Base-by-base conservation (phyloP, 768 basidiomycete genomes). In the Pisolithus sp. region DNA sequence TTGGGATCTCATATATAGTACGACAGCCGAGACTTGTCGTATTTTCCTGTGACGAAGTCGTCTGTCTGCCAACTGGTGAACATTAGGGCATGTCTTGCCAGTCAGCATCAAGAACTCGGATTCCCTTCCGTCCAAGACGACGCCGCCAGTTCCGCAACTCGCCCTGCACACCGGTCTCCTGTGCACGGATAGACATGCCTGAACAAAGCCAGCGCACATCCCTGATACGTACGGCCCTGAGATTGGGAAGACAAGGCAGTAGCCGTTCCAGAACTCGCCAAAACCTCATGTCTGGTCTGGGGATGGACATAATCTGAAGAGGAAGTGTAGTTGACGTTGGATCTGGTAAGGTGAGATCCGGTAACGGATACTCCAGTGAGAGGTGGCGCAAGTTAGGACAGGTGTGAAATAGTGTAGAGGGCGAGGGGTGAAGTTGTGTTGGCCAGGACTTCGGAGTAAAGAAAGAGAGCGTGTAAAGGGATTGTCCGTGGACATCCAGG, bases 81-180 rank as follows among this genome's bases (percentile, higher is more conserved):
- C 6, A 23, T 57, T 46, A 64, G 13, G 52, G 55, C 51, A 69
- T 68, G 53, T 77, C 76, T 53, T 74, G 81, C 86, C 89, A 90
- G 52, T 87, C 81, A 15, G 77, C 74, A 60, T 92, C 89, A 49
- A 91, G 69, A 26, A 92, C 67, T 20, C 75, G 73, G 44, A 92
- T 76, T 1, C 78, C 73, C 59, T 77, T 72, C 50, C 80, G 72
- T 10, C 69, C 70, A 30, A 92, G 71, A 48, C 83, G 76, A 44
- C 78, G 74, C 53, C 75, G 75, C 89, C 89, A 92, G 51, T 82
- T 78, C 56, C 74, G 71, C 80, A 92, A 83, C 63, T 89, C 85
- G 40, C 88, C 89, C 67, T 90, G 89, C 13, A 89, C 77, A 7
- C 89, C 89, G 7, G 89, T 78, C 55, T 77, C 81, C 56, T 79